phyloP scores from a whole-genome alignment of 306 rosid genomes.

The Lablab purpureus region DNA sequence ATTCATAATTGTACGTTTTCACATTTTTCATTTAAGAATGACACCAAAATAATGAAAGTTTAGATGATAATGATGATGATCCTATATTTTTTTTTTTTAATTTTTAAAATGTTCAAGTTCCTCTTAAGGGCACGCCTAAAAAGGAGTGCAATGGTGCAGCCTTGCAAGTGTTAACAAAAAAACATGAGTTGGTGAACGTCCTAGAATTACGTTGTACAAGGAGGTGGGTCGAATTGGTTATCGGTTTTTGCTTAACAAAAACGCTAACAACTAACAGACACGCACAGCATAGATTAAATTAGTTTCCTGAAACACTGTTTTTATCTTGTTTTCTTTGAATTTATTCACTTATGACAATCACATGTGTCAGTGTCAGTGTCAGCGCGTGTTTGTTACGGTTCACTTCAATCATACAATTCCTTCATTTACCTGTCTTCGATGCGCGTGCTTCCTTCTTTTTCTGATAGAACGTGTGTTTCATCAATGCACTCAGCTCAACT shows the following conservation, averaged over 20 bases:
- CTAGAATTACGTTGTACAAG: neutral
- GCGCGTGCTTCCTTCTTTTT: conserved; percentile 18
- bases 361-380: neutral
- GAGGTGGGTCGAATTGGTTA: conserved; percentile 46
- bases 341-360: neutral
- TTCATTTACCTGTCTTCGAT: neutral
- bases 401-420: conserved; percentile 25
- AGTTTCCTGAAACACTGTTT: conserved; percentile 8
- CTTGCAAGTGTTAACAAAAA: no score
- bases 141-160: no score
- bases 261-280: conserved; percentile 24
- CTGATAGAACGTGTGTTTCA: conserved; percentile 23
- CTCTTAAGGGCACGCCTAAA: no score
- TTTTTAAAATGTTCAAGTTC: no score
- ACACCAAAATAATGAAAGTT: neutral
- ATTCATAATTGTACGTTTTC: neutral
- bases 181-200: conserved; percentile 34
- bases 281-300: conserved; percentile 9
- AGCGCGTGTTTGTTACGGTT: conserved; percentile 49
- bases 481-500: neutral
- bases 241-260: conserved; percentile 26
- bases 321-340: neutral
- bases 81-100: no score
- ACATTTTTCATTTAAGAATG: conserved; percentile 1
- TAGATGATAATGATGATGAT: neutral